Conservation (phyloP, 2,329 filamentous ascomycete species). For the Myriangium duriaei region DNA sequence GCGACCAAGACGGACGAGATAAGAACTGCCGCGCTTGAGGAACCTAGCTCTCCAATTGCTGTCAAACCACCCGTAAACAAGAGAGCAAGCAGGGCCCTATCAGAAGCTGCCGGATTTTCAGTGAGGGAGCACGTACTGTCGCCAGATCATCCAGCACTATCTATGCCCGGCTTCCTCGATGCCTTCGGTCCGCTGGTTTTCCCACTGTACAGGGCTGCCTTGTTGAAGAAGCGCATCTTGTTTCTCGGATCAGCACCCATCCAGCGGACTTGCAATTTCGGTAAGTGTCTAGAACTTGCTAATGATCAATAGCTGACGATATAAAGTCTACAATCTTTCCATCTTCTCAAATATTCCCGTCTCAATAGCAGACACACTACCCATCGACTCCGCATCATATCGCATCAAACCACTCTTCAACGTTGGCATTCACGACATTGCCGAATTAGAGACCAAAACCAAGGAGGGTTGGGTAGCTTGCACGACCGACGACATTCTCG, state of each 20-base stretch:
- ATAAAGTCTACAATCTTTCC: conserved; percentile 88
- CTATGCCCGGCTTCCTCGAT: conserved; percentile 63
- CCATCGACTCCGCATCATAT: conserved; percentile 41
- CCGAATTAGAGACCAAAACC: conserved; percentile 51
- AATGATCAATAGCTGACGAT: too few species aligned
- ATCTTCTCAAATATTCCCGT: conserved; percentile 78
- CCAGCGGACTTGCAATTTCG: conserved; percentile 75
- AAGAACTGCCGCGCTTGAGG: conserved; percentile 14
- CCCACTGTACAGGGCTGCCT: conserved; percentile 73
- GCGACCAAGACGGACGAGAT: conserved; percentile 6
- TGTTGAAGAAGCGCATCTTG: conserved; percentile 77
- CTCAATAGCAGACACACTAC: conserved; percentile 57
- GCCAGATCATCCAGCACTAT: conserved; percentile 74
- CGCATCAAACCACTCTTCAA: conserved; percentile 77
- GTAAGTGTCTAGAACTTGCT: too few species aligned
- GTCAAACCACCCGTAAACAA: conserved; percentile 35
- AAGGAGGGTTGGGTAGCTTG: conserved; percentile 64
- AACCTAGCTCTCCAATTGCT: conserved; percentile 11
- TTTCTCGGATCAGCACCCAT: conserved; percentile 81
- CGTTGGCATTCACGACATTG: conserved; percentile 85
- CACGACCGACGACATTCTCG: conserved; percentile 87
- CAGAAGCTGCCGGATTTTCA: conserved; percentile 45
- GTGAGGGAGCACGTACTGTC: conserved; percentile 55
- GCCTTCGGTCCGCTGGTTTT: conserved; percentile 86
- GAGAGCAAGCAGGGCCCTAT: conserved; percentile 40